Evolutionary conservation across 495 filamentous ascomycete genomes (phyloP).

Genomic region (Penicillium alfredii): DNA sequence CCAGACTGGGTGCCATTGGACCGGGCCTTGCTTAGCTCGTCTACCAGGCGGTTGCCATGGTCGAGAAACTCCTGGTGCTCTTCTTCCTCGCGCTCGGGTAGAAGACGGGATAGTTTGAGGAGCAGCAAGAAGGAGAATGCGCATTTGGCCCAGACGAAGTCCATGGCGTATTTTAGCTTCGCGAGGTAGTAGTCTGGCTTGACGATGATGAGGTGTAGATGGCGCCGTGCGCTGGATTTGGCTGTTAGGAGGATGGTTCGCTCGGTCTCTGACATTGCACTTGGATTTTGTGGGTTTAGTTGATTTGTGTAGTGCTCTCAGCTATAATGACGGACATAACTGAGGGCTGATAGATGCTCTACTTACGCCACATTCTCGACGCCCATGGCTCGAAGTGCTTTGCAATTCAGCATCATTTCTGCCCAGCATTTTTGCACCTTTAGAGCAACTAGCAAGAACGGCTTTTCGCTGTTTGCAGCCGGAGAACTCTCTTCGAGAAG

Average conservation of each 20-base stretch:
- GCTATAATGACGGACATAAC: no score
- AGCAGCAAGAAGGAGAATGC: slow-evolving; percentile 49
- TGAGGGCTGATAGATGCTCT: background rate
- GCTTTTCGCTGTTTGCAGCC: slow-evolving; percentile 26
- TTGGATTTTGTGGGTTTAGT: slow-evolving; percentile 4
- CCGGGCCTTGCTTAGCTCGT: slow-evolving; percentile 36
- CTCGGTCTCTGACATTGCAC: slow-evolving; percentile 38
- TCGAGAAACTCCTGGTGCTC: slow-evolving; percentile 36
- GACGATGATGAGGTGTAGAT: slow-evolving; percentile 40
- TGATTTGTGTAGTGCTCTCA: slow-evolving; percentile 1
- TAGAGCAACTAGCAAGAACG: slow-evolving; percentile 33
- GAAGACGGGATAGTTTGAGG: slow-evolving; percentile 44
- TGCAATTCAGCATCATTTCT: slow-evolving; percentile 46
- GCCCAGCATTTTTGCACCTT: slow-evolving; percentile 43
- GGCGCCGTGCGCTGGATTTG: slow-evolving; percentile 43
- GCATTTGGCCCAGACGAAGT: slow-evolving; percentile 53
- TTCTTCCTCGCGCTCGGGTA: slow-evolving; percentile 37
- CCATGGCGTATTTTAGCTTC: slow-evolving; percentile 48
- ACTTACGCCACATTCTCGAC: slow-evolving; percentile 43
- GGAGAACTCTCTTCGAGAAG: slow-evolving; percentile 15
- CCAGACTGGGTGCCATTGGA: slow-evolving; percentile 17
- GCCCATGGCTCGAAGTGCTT: slow-evolving; percentile 41
- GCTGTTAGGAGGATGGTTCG: slow-evolving; percentile 38
- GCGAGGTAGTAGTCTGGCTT: slow-evolving; percentile 41
- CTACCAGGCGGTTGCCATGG: slow-evolving; percentile 38